A percentile compares a stretch with the other conserved stretches of the same genome.
These are phyloP conservation scores for Cladorrhinum sp. DNA, from an alignment of 2,329 filamentous ascomycete genomes.

Conservation along the genomic window DNA sequence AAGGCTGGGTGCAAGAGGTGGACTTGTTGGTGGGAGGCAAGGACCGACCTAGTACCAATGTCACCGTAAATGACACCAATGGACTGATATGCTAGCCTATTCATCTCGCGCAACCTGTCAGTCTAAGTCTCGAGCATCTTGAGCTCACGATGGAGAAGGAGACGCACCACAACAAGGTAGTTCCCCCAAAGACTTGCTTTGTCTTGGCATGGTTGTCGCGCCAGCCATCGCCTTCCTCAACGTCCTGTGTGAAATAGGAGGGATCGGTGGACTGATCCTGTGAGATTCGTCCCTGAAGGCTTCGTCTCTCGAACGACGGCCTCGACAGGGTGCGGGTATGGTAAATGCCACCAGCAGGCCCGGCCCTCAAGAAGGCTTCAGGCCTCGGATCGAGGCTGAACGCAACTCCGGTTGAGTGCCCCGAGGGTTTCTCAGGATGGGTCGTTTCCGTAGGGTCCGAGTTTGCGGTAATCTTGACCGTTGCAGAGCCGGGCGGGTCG, in stretches of 20 bases:
- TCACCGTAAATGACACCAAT: slow-evolving; percentile 68
- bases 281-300: slow-evolving; percentile 22
- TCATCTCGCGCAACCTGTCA: background rate
- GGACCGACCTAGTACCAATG: slow-evolving; percentile 44
- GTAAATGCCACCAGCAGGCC: slow-evolving; percentile 33
- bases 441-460: background rate
- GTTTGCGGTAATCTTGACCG: background rate
- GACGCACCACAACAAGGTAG: slow-evolving; percentile 35
- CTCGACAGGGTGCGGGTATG: slow-evolving; percentile 33
- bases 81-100: slow-evolving; percentile 21
- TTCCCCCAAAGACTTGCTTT: slow-evolving; percentile 38
- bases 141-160: background rate
- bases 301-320: slow-evolving; percentile 24
- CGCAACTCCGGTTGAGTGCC: background rate
- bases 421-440: background rate
- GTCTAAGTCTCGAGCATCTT: background rate
- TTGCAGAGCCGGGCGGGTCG: background rate
- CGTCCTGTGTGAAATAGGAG: slow-evolving; percentile 19
- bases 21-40: slow-evolving; percentile 24
- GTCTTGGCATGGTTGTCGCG: slow-evolving; percentile 32
- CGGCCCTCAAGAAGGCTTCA: slow-evolving; percentile 12
- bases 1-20: no score
- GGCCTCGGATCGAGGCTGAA: slow-evolving; percentile 16
- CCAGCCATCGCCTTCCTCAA: slow-evolving; percentile 36
- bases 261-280: background rate